These are phyloP conservation scores for Leersia perrieri DNA, from an alignment of 176 grass and related monocot genomes.

Conservation along the genomic window DNA sequence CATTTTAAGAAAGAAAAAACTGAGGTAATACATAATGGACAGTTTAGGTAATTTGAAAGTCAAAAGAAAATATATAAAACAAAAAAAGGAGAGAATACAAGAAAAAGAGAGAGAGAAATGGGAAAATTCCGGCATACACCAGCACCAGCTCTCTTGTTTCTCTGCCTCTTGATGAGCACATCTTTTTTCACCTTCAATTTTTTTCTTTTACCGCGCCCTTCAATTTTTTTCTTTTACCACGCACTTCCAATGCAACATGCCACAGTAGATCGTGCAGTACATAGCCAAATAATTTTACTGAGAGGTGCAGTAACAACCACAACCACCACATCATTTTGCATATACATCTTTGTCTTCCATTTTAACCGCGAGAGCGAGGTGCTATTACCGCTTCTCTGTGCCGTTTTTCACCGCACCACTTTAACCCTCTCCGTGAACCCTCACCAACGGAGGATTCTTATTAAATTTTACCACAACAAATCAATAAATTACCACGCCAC, in stretches of 20 bases:
- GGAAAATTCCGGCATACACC: conserved; percentile 34
- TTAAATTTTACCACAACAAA: conserved; percentile 87
- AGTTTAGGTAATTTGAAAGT: conserved; percentile 42
- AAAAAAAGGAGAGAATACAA: background rate
- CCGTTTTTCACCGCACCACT: conserved; percentile 37
- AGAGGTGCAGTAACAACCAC: background rate
- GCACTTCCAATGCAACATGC: conserved; percentile 25
- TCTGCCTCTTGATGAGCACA: conserved; percentile 33
- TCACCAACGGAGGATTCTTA: conserved; percentile 50
- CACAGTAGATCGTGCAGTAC: conserved; percentile 33
- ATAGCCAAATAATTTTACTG: conserved; percentile 26
- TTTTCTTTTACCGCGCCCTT: conserved; percentile 31
- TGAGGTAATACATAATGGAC: conserved; percentile 60
- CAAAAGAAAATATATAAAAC: background rate
- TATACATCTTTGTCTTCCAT: background rate
- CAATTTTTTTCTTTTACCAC: conserved; percentile 13
- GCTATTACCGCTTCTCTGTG: conserved; percentile 49
- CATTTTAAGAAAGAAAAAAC: conserved; percentile 48
- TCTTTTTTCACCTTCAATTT: background rate
- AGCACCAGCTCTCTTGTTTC: conserved; percentile 27
- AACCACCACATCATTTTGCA: conserved; percentile 17
- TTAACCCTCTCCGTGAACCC: conserved; percentile 34
- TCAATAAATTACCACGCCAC: conserved; percentile 82
- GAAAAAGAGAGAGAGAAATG: background rate
- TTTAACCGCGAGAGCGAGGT: conserved; percentile 39